Evolutionary conservation across 2,329 filamentous ascomycete species (phyloP), one percentile per base, ranked within the genome.

Genomic region (Alternaria gaisen): DNA sequence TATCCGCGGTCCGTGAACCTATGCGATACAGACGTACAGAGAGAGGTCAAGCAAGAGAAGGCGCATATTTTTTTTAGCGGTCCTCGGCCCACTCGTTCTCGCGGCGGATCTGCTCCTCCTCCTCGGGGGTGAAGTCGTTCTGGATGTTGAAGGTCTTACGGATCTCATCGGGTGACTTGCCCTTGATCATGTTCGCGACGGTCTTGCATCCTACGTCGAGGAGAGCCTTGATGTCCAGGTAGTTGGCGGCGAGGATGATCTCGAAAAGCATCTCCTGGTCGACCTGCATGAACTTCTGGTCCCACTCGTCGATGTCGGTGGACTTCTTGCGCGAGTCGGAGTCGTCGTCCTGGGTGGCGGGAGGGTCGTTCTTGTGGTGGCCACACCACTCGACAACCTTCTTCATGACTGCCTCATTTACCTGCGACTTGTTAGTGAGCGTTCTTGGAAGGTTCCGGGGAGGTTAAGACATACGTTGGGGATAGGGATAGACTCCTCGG

Each of bases 111-210:
- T 99, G 95, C 78, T 99, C 95, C 81, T 99, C 95, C 83, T 99
- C 95, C 81, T 99, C 95, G 3, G 94, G 93, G 0, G 95, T 98
- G 83, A 99, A 99, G 80, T 99, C 95, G 74, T 99, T 99, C 75
- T 96, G 95, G 76, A 99, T 99, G 84, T 99, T 99, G 85, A 99
- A 99, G 0, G 95, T 99, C 87, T 98, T 99, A 53, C 95, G 92
- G 74, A 99, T 99, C 84, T 99, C 95, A 80, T 99, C 95, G 3
- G 95, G 95, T 0, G 93, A 97, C 87, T 99, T 99, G 83, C 95
- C 95, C 91, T 99, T 99, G 86, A 99, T 99, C 95, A 99, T 99
- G 83, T 99, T 99, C 64, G 95, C 95, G 16, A 99, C 95, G 0
- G 95, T 99, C 88, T 99, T 99, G 88, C 95, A 99, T 64, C 95